A percentile compares a stretch with the other conserved stretches of the same genome.
These are phyloP conservation scores for Monilinia fructicola DNA, from an alignment of 2,329 filamentous ascomycete species.

Conservation along the genomic window DNA sequence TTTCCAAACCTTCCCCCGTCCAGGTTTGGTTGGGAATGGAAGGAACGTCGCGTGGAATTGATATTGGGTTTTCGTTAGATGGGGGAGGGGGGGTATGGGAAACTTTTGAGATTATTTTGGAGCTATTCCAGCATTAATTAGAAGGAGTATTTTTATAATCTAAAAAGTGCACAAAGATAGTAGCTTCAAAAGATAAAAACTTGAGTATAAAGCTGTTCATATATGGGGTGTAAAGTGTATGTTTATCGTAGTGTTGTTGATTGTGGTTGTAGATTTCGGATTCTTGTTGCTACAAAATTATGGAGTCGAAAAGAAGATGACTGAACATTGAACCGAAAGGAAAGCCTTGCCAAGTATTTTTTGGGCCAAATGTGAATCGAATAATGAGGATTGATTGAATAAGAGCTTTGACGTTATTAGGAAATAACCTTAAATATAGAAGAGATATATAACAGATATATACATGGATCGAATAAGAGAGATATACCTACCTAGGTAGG, in stretches of 20 bases:
- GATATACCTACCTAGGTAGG: no score
- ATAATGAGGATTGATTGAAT: no score
- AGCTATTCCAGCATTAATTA: slow-evolving; percentile 2
- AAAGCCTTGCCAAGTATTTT: slow-evolving; percentile 23
- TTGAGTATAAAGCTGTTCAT: background rate
- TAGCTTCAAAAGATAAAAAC: background rate
- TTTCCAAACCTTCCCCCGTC: slow-evolving; percentile 35
- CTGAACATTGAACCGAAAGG: background rate
- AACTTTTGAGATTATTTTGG: background rate
- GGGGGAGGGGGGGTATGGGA: background rate
- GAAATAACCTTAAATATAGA: no score
- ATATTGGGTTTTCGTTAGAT: slow-evolving; percentile 1
- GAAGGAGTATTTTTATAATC: background rate
- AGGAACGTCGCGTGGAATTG: slow-evolving; percentile 15
- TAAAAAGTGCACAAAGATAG: background rate
- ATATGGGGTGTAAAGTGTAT: background rate
- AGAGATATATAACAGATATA: no score
- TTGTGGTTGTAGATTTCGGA: slow-evolving; percentile 1
- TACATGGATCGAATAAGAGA: no score
- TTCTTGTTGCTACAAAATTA: slow-evolving; percentile 26
- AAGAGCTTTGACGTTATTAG: no score
- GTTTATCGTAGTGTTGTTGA: background rate
- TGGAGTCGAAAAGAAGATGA: slow-evolving; percentile 25
- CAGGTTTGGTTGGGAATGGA: slow-evolving; percentile 27
- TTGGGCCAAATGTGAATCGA: background rate